phyloP scores from a whole-genome alignment of 257 asterid genomes.

The Petunia secreta region DNA sequence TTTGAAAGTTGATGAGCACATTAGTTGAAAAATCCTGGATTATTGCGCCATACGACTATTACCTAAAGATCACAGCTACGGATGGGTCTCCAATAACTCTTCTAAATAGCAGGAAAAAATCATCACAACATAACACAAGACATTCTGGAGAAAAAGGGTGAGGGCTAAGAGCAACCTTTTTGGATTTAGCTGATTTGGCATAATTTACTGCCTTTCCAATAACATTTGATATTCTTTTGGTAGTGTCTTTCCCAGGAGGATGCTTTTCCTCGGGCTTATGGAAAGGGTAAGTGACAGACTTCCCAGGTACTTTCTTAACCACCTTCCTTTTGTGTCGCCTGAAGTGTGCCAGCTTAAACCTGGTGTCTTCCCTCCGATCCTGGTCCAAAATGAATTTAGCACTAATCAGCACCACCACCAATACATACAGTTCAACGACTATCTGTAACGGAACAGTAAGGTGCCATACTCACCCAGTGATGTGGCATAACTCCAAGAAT shows the following conservation, averaged over 20 bases:
- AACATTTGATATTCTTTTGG: slow-evolving; percentile 81
- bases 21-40: not conserved
- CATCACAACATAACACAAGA: not conserved
- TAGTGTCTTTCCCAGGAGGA: slow-evolving; percentile 88
- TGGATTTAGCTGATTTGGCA: slow-evolving; percentile 83
- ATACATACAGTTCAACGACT: not conserved
- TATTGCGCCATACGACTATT: not conserved
- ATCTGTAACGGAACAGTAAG: not conserved
- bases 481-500: slow-evolving; percentile 98
- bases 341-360: slow-evolving; percentile 80
- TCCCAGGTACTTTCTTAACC: slow-evolving; percentile 79
- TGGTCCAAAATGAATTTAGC: slow-evolving; percentile 39
- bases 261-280: slow-evolving; percentile 94
- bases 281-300: slow-evolving; percentile 57
- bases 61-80: not conserved
- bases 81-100: too few relatives aligned
- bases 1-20: not conserved
- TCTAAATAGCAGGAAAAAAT: not conserved
- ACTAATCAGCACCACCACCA: not conserved
- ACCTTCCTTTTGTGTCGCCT: slow-evolving; percentile 89
- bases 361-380: slow-evolving; percentile 96
- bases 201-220: slow-evolving; percentile 89
- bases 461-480: slow-evolving; percentile 73
- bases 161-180: slow-evolving; percentile 51
- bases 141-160: too few relatives aligned